Evolutionary conservation across 2,329 filamentous ascomycete species (phyloP), one percentile per base, ranked within the genome.

Genomic region (Dothiorella sarmentorum): DNA sequence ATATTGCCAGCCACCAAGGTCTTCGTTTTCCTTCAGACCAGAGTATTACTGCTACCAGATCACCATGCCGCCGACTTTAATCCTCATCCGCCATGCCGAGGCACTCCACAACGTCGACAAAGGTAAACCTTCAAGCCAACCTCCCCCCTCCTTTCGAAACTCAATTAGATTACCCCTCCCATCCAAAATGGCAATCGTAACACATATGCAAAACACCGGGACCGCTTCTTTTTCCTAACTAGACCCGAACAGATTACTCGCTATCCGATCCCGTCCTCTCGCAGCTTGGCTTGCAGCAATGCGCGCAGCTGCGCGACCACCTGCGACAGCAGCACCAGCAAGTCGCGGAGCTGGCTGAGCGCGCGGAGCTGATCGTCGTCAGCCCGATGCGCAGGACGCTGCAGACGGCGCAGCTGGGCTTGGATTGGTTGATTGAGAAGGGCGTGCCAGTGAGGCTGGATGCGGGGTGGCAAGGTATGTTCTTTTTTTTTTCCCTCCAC

Each of bases 361-460:
- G 80, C 52, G 74, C 82, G 9, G 79, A 80, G 17, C 71, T 80
- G 26, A 82, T 89, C 56, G 67, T 89, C 29, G 81, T 83, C 49
- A 87, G 84, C 65, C 83, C 86, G 1, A 86, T 88, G 83, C 75
- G 78, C 15, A 78, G 86, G 27, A 88, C 85, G 1, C 74, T 88
- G 27, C 83, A 89, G 71, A 89, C 86, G 1, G 81, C 85, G 1
- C 73, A 80, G 40, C 74, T 81, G 7, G 79, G 80, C 0, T 73
- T 88, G 1, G 80, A 81, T 63, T 87, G 81, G 78, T 73, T 88
- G 44, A 74, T 84, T 49, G 77, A 81, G 18, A 72, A 71, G 42
- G 82, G 82, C 1, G 73, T 85, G 18, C 78, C 76, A 44, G 76
- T 87, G 22, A 71, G 81, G 47, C 80, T 82, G 1, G 78, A 84